Evolutionary conservation across 2,329 filamentous ascomycete genomes (phyloP), one percentile per base, ranked within the genome.

Genomic region (Trichophyton rubrum): DNA sequence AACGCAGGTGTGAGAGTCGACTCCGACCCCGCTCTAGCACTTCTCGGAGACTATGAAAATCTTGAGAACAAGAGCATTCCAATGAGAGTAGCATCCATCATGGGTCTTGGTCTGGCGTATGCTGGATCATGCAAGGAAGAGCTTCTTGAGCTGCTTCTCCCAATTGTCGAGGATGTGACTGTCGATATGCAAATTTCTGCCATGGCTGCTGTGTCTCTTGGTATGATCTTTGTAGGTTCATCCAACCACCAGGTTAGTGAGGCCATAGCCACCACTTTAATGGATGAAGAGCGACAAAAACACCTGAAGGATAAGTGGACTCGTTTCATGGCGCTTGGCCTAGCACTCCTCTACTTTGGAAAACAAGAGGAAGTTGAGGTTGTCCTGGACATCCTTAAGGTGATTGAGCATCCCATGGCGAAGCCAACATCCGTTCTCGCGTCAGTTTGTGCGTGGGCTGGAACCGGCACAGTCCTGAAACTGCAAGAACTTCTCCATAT

Each of bases 281-380:
- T 99, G 74, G 93, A 99, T 66, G 92, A 97, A 62, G 92, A 97
- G 62, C 85, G 91, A 61, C 87, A 88, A 75, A 86, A 83, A 69
- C 91, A 96, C 73, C 79, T 99, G 63, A 96, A 95, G 67, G 90
- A 97, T 76, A 99, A 97, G 77, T 99, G 93, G 93, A 93, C 91
- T 35, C 86, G 93, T 17, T 99, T 99, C 78, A 87, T 99, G 78
- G 91, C 89, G 20, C 85, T 99, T 47, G 93, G 93, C 65, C 82
- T 99, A 64, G 93, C 92, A 1, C 82, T 99, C 27, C 80, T 99
- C 30, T 99, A 90, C 82, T 97, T 99, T 68, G 93, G 93, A 43
- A 87, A 90, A 65, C 93, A 99, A 75, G 93, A 99, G 74, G 92
- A 97, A 73, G 93, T 97, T n/a, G 93, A 99, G 69, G 92, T 97